A percentile compares a stretch with the other conserved stretches of the same genome.
Conservation (phyloP, 805 yeast species). For the Nakazawaea laoshanensis region DNA sequence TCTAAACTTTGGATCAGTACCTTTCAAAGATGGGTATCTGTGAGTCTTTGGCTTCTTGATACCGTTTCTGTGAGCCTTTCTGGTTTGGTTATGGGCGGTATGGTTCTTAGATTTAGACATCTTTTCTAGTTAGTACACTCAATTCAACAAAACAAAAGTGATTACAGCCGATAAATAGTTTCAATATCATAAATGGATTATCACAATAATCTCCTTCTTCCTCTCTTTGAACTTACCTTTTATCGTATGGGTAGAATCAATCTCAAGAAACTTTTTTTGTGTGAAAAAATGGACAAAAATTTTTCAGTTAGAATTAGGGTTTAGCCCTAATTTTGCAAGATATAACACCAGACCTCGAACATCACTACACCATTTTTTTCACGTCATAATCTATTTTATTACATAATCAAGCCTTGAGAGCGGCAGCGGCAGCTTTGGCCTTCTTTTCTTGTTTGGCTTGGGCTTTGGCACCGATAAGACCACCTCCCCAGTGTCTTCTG, state of each 20-base stretch:
- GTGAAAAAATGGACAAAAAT: constrained; percentile 2
- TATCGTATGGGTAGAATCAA: too few relatives aligned
- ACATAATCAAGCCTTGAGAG: constrained; percentile 12
- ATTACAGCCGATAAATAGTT: too few relatives aligned
- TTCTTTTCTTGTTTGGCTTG: constrained; percentile 75
- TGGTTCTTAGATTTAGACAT: constrained; percentile 99
- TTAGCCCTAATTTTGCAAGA: not conserved
- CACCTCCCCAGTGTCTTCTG: constrained; percentile 99
- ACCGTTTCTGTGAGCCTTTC: constrained; percentile 99
- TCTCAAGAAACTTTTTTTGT: too few relatives aligned
- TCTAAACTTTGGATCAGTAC: constrained; percentile 98
- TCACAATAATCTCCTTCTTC: too few relatives aligned
- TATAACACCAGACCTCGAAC: too few relatives aligned
- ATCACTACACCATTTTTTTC: not conserved
- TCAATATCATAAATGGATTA: too few relatives aligned
- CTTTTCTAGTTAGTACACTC: constrained; percentile 25
- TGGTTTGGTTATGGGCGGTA: constrained; percentile 99
- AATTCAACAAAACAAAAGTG: too few relatives aligned
- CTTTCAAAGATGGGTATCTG: constrained; percentile 98
- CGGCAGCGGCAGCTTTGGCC: constrained; percentile 41
- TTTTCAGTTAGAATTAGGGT: not conserved
- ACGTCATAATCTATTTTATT: too few relatives aligned
- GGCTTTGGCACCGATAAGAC: constrained; percentile 94
- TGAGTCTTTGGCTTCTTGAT: constrained; percentile 97
- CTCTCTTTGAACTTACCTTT: too few relatives aligned